Base-by-base conservation (phyloP, 768 basidiomycete species). In the Lactarius sp. region DNA sequence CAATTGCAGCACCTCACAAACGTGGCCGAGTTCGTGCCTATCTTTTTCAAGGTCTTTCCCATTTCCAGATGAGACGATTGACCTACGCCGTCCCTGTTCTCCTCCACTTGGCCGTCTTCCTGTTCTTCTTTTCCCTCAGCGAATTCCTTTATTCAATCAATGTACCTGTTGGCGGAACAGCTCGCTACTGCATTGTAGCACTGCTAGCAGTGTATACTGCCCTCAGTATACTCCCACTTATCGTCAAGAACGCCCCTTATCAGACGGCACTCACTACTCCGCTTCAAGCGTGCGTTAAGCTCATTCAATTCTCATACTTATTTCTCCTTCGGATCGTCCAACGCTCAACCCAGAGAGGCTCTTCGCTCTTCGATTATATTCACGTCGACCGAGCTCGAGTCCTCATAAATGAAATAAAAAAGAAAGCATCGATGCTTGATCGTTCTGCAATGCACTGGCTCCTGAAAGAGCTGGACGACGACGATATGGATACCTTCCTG, bases 101-200 rank as follows among this genome's bases (percentile, higher is more conserved):
- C 14, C 53, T 65, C 8, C 64, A 65, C 36, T 3, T 55, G n/a
- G 7, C 59, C 22, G 47, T 60, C 20, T 65, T 65, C 34, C 59
- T 65, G 0, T 65, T 65, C 42, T 56, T 65, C 27, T 52, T n/a
- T n/a, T 42, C 52, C 13, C 34, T 54, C 42, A 31, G 60, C 34
- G 60, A 60, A 5, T 54, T 53, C 37, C 58, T 64, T 34, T 6
- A 50, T 33, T n/a, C 16, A 1, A 14, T 50, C 47, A 47, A 64
- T 22, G 18, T 0, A 5, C 10, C 31, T 4, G 59, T 64, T 9
- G 57, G 52, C 3, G 12, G 13, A 14, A 50, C 50, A 31, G 56
- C 56, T 20, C 56, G 50, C 13, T 51, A 36, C 33, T 63, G 41
- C 22, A 1, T 59, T 6, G n/a, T 36, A 3, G 50, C 18, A 4